Conservation (phyloP, 805 yeast species). For the Candida broadrunensis region DNA sequence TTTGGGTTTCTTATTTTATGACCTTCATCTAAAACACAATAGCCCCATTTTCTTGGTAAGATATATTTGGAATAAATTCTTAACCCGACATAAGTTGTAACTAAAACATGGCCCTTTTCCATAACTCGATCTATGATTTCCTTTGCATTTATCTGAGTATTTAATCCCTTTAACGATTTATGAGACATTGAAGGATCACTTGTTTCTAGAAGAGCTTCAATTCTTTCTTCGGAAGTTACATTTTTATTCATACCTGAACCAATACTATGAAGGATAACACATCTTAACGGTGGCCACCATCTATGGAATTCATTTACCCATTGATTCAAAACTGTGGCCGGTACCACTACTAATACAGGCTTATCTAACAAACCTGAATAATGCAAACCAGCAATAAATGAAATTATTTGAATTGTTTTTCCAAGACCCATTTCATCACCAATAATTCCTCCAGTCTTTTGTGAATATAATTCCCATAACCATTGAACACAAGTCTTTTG, state of each 20-base stretch:
- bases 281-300: conserved; percentile 97
- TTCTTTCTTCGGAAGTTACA: conserved; percentile 38
- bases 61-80: conserved; percentile 61
- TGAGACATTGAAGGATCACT: conserved; percentile 30
- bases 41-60: conserved; percentile 79
- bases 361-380: conserved; percentile 70
- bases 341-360: conserved; percentile 88
- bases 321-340: conserved; percentile 93
- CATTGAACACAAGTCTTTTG: conserved; percentile 97
- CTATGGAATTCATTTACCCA: conserved; percentile 96
- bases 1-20: conserved; percentile 96
- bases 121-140: conserved; percentile 57
- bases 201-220: conserved; percentile 50
- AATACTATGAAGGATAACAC: conserved; percentile 84
- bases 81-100: conserved; percentile 90
- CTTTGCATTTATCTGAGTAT: conserved; percentile 39
- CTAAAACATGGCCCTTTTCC: conserved; percentile 72
- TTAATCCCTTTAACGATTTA: conserved; percentile 21
- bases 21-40: conserved; percentile 91
- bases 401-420: conserved; percentile 87
- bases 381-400: conserved; percentile 88
- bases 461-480: conserved; percentile 91
- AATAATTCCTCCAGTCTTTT: conserved; percentile 88
- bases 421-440: conserved; percentile 99
- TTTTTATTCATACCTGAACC: conserved; percentile 73